Base-by-base conservation (phyloP, 2,329 filamentous ascomycete species). In the Sphaerulina populicola region DNA sequence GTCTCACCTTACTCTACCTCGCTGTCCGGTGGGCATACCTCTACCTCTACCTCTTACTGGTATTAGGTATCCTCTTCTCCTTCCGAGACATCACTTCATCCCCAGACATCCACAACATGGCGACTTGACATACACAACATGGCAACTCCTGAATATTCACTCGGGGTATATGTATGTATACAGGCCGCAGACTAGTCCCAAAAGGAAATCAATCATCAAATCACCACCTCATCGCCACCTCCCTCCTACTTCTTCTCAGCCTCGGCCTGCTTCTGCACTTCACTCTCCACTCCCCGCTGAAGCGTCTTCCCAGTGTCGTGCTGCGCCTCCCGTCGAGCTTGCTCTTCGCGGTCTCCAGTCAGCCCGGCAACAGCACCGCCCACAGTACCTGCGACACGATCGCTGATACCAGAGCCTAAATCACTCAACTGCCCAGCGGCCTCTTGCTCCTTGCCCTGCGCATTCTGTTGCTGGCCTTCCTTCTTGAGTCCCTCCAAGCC, bases 251-350 rank as follows among this genome's bases (percentile, higher is more conserved):
- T 38, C 45, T 33, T 33, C 18, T 59, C 48, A 35, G 55, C 55
- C 39, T 57, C 52, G 2, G 56, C 78, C 74, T 86, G 74, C 79
- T 88, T 90, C 69, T 85, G 72, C 51, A 94, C 77, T 64, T 94
- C 88, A 35, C 77, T 72, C 77, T 95, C 89, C 1, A 84, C 89
- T 44, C 88, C 86, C 15, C 88, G 79, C 77, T 94, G 86, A 64
- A 80, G 77, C 15, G 85, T 86, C 82, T 93, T 95, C 58, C 89
- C 90, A 58, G 80, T 72, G 62, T 93, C 88, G 64, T 93, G 88
- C 69, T 85, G 73, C 60, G 76, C 68, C 67, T 86, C 74, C 64
- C 81, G 85, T 66, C 81, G 79, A 43, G 74, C 68, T 74, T 90
- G 76, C 53, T 80, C 51, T 27, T 49, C 51, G 15, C 51, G 45